Conservation (phyloP, 2,329 filamentous ascomycete genomes). For the Penicillium hesseltinei region DNA sequence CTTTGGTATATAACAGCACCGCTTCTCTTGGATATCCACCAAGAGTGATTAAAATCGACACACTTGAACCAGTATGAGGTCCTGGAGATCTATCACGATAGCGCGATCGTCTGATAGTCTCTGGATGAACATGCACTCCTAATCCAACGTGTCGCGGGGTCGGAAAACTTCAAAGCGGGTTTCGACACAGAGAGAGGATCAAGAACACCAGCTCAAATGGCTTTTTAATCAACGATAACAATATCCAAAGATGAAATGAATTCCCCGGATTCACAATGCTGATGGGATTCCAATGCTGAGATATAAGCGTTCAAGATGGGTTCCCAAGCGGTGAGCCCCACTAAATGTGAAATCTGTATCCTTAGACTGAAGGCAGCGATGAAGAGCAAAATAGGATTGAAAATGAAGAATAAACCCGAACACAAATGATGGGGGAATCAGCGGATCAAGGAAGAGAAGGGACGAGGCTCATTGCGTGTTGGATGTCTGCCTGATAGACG, state of each 20-base stretch:
- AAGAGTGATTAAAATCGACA: not conserved
- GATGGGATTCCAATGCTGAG: not conserved
- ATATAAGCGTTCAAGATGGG: conserved; percentile 5
- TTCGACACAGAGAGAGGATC: not conserved
- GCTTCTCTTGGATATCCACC: conserved; percentile 2
- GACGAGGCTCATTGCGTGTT: conserved; percentile 22
- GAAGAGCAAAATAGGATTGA: conserved; percentile 5
- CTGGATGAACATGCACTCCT: conserved; percentile 1
- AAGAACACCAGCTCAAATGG: not conserved
- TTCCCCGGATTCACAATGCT: not conserved
- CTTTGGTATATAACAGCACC: conserved; percentile 7
- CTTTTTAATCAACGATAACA: not conserved
- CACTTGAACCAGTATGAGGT: not conserved
- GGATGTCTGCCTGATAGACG: conserved; percentile 43
- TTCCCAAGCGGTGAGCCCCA: conserved; percentile 11
- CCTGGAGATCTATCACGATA: conserved; percentile 1
- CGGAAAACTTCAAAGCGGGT: not conserved
- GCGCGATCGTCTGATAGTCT: not conserved
- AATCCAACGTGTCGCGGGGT: not conserved
- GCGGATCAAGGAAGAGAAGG: conserved; percentile 23
- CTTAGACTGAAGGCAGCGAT: conserved; percentile 2
- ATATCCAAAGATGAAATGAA: not conserved
- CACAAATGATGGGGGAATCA: conserved; percentile 4
- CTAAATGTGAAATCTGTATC: conserved; percentile 8
- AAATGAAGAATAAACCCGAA: conserved; percentile 16